Evolutionary conservation across 257 asterid species (phyloP), one percentile per base, ranked within the genome.

Genomic region (Ehretia macrophylla): DNA sequence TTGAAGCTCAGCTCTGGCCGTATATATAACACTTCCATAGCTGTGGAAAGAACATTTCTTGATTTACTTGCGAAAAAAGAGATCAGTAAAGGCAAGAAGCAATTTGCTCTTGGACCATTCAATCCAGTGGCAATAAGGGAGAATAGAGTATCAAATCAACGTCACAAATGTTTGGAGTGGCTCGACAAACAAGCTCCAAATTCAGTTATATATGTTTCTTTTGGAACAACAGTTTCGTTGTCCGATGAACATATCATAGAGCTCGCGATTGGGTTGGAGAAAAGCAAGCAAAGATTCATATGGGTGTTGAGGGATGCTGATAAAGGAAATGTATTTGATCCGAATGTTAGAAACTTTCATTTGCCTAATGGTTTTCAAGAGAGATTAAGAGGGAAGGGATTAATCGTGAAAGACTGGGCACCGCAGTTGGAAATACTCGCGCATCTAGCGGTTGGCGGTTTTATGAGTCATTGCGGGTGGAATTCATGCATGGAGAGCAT

Each of bases 401-500:
- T 72, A 1, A 51, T 84, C 0, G 74, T 81, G 44, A 68, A 80
- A 13, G 81, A 80, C 1, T 83, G 92, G 87, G 82, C 85, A 0
- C 84, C 87, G 0, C 88, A 81, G 58, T n/a, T 72, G 57, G 83
- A 81, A 23, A 77, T 84, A 17, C 59, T 79, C 8, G 75, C 73
- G 1, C 86, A 81, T 56, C 44, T 50, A 0, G 63, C 91, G 0
- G 73, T 71, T 0, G 87, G 80, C 0, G 87, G 81, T 20, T 84
- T 81, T 35, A 59, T 78, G 72, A 81, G 84, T 55, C 88, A 76
- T 11, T 81, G 92, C 4, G 88, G 85, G 3, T 81, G 88, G 85
- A 84, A 84, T 45, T 84, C 92, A 0, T 68, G 85, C 65, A 67
- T 74, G 10, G 91, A 83, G 60, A 78, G 87, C 44, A 74, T 83